Conservation (phyloP, 345 rosid genomes). For the Corchorus olitorius region DNA sequence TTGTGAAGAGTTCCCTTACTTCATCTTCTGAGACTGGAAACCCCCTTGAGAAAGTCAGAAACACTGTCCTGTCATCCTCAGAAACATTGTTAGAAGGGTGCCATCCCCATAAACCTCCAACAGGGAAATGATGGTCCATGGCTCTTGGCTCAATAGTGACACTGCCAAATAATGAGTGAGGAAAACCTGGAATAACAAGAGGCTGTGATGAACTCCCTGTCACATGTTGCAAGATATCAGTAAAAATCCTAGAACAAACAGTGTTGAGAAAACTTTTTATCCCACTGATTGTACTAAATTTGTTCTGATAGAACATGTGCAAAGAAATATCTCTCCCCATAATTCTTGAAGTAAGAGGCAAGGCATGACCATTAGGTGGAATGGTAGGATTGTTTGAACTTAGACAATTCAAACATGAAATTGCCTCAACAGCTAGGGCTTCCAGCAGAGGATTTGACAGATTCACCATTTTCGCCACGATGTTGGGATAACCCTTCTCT, state of each 20-base stretch:
- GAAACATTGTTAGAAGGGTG: slow-evolving; percentile 17
- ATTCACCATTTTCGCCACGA: slow-evolving; percentile 26
- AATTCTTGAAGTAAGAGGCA: slow-evolving; percentile 33
- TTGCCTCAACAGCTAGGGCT: slow-evolving; percentile 37
- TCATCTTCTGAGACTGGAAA: slow-evolving; percentile 45
- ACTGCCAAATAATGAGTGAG: slow-evolving; percentile 42
- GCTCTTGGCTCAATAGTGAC: slow-evolving; percentile 32
- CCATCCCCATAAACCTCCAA: slow-evolving; percentile 47
- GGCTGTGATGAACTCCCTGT: slow-evolving; percentile 19
- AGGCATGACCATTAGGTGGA: not conserved
- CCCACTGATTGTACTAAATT: slow-evolving; percentile 39
- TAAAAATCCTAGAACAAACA: slow-evolving; percentile 36
- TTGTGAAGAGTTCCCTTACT: slow-evolving; percentile 37
- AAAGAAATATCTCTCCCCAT: slow-evolving; percentile 29
- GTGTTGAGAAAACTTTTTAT: slow-evolving; percentile 41
- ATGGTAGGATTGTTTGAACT: not conserved
- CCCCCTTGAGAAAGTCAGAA: slow-evolving; percentile 50
- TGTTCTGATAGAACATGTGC: slow-evolving; percentile 34
- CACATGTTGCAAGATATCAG: slow-evolving; percentile 35
- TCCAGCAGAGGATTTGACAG: slow-evolving; percentile 30
- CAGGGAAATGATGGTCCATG: slow-evolving; percentile 18
- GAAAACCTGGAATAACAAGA: slow-evolving; percentile 41
- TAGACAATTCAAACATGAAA: slow-evolving; percentile 29
- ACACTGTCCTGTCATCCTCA: slow-evolving; percentile 48
- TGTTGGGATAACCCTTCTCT: slow-evolving; percentile 39